A percentile compares a stretch with the other conserved stretches of the same genome.
These are phyloP conservation scores for Mycena maculata DNA, from an alignment of 768 basidiomycete genomes.

Conservation along the genomic window DNA sequence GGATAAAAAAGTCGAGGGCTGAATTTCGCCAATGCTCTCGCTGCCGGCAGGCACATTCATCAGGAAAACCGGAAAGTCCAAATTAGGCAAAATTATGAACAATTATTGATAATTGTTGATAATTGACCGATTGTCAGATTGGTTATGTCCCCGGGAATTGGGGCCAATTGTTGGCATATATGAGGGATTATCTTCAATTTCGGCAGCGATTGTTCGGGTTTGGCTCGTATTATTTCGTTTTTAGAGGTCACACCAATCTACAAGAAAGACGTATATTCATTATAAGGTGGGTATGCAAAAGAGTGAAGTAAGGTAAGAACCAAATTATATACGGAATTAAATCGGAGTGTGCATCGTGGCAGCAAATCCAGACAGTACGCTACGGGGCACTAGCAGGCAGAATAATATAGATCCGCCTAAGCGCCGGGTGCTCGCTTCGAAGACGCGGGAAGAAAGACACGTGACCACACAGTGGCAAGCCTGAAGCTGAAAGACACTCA, in stretches of 20 bases:
- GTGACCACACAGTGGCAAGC: too few relatives aligned
- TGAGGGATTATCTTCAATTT: not conserved
- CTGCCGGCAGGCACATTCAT: too few relatives aligned
- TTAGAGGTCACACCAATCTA: not conserved
- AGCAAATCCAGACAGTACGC: too few relatives aligned
- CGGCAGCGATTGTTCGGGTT: not conserved
- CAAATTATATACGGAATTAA: not conserved
- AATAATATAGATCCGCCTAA: too few relatives aligned
- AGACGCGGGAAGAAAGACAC: too few relatives aligned
- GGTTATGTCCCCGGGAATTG: not conserved
- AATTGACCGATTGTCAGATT: not conserved
- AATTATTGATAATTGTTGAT: not conserved
- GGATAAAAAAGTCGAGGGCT: too few relatives aligned
- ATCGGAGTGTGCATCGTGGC: too few relatives aligned
- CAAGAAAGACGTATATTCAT: slow-evolving; percentile 5
- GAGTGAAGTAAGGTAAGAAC: not conserved
- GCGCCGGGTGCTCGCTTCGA: too few relatives aligned
- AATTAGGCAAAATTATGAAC: not conserved
- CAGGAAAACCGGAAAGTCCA: not conserved
- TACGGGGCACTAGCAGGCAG: too few relatives aligned
- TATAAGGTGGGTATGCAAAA: not conserved
- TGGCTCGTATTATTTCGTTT: not conserved
- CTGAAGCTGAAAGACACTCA: too few relatives aligned
- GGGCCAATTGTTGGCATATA: not conserved
- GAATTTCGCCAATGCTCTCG: too few relatives aligned